Evolutionary conservation across 768 basidiomycete genomes (phyloP), one percentile per base, ranked within the genome.

Genomic region (Amanita pseudoporphyria): DNA sequence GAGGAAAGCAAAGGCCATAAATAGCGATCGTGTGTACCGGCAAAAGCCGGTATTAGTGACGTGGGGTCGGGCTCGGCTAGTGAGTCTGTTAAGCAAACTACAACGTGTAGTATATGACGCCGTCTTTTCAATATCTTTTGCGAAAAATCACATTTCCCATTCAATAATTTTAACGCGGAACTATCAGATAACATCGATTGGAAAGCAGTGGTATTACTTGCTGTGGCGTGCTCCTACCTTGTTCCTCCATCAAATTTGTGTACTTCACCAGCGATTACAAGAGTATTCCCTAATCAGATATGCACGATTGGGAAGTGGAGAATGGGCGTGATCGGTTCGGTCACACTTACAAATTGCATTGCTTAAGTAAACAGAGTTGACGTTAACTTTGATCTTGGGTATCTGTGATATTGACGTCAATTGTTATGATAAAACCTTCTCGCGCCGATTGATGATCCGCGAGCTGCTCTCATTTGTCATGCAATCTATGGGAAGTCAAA

Each of bases 391-490:
- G n/a, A 14, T 28, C 24, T 14, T 24, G 22, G 40, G 10, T 14
- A 14, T 19, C 5, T 40, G 39, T 28, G 7, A 28, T 14, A 28
- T 16, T 43, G 41, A 43, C 41, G 41, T 43, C 41, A 28, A 16
- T 43, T 24, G 26, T n/a, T 12, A 43, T 43, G 41, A 43, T 16
- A 16, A 22, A 26, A 42, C 24, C 24, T 26, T 42, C 16, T 28
- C 24, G 21, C 6, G 24, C n/a, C n/a, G 14, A 28, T 9, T 26
- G 41, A 14, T 43, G 41, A 43, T 43, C 41, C 41, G 41, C 28
- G 26, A 43, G 26, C n/a, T 16, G 16, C 26, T 43, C 41, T 26
- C 26, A 39, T 43, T 43, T 43, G 41, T 43, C 41, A 43, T 43
- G 26, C 41, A 10, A 19, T 39, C 1, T 28, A 3, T 28, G 26